phyloP scores from a whole-genome alignment of 2,329 filamentous ascomycete genomes.

The Diaporthe citri region DNA sequence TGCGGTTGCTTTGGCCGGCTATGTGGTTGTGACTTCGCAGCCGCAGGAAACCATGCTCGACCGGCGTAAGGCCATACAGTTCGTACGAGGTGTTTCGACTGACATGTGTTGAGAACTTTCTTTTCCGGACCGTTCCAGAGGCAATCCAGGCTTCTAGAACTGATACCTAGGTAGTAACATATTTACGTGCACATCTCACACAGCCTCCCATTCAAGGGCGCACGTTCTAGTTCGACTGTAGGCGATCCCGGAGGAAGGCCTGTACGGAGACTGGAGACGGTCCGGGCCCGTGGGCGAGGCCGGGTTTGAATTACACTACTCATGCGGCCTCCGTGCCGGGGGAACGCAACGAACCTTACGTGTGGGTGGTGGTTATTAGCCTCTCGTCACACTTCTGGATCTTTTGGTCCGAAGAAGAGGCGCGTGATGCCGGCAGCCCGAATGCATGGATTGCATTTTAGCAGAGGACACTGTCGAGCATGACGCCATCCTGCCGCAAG shows the following conservation, averaged over 20 bases:
- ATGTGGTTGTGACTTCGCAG: not conserved
- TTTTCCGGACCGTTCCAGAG: not conserved
- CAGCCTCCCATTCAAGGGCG: not conserved
- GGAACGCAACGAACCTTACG: not conserved
- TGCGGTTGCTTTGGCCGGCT: not conserved
- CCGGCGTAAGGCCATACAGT: not conserved
- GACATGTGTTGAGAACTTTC: not conserved
- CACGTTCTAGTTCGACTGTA: not conserved
- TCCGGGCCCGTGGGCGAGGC: not conserved
- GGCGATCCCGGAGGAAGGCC: not conserved
- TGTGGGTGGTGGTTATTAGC: not conserved
- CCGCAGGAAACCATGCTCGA: not conserved
- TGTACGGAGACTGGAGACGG: not conserved
- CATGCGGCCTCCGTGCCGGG: not conserved
- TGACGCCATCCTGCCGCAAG: slow-evolving; percentile 28
- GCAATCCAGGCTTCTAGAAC: not conserved
- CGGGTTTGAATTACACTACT: not conserved
- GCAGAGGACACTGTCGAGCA: slow-evolving; percentile 1
- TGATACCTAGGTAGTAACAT: not conserved
- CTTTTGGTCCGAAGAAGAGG: slow-evolving; percentile 11
- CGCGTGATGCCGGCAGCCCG: not conserved
- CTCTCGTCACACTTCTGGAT: not conserved
- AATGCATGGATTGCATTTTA: not conserved
- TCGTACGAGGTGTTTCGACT: not conserved
- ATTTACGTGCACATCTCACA: not conserved